Evolutionary conservation across 352 stramenopile genomes (phyloP), one percentile per base, ranked within the genome.

Genomic region (Phytophthora europaea): DNA sequence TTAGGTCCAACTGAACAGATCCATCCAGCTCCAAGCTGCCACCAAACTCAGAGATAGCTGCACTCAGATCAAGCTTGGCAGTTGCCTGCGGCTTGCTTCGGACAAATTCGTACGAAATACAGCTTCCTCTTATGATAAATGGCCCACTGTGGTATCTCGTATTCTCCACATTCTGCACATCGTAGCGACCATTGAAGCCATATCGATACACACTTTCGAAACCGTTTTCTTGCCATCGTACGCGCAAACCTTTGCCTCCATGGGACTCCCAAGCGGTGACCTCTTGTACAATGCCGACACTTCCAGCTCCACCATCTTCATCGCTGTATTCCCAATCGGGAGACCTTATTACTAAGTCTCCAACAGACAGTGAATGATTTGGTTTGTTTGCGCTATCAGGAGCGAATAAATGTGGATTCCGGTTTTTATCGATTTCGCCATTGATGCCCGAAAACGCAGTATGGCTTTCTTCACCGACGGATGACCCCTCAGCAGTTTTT

Each of bases 301-400:
- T 82, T n/a, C 89, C 89, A 22, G 73, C 26, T 7, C 83, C 84
- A 34, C 89, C 89, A 57, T 94, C 89, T 82, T 95, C 89, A 33
- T 94, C 70, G 3, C 67, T 87, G 60, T 93, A 94, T 52, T 83
- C 74, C 89, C 89, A 95, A 48, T 94, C 87, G 28, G 67, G 72
- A 16, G 87, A 88, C 5, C 87, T 80, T 53, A 91, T 72, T 2
- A 95, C 87, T 12, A 70, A 51, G 38, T 95, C 84, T 2, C 80
- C 82, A 26, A 80, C 63, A 34, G 77, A 84, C 57, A 87, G 36
- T 10, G 83, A 70, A 34, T 69, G 57, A 10, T 51, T 75, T 4
- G 43, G 51, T 20, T 72, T 66, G 10, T 83, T 81, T 26, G 72
- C 45, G 6, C 54, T 53, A 20, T 91, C 84, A 9, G 34, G 20